Conservation (phyloP, 1,284 basidiomycete species). For the Rhodotorula sp. region DNA sequence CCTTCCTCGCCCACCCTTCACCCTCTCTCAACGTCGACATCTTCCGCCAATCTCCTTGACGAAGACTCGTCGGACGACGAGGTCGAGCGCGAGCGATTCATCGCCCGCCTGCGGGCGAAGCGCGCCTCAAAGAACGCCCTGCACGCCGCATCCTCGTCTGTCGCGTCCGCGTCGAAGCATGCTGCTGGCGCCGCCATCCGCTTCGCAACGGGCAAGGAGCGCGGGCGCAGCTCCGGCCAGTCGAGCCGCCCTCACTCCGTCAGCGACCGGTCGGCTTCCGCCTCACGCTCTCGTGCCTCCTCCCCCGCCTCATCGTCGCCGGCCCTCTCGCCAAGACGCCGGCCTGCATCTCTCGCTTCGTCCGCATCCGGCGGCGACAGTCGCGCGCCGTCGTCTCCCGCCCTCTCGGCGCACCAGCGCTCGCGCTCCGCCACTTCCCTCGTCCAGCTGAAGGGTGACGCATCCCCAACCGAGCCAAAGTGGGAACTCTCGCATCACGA, state of each 20-base stretch:
- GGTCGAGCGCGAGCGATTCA: conserved; percentile 42
- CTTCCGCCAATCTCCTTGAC: neutral
- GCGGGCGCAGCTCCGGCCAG: neutral
- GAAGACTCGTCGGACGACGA: conserved; percentile 41
- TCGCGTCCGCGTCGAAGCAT: conserved; percentile 10
- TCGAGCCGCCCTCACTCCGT: conserved; percentile 4
- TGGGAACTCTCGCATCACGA: neutral
- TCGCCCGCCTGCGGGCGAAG: conserved; percentile 30
- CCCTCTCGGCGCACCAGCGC: conserved; percentile 5
- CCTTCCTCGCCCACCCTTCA: neutral
- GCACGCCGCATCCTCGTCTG: conserved; percentile 9
- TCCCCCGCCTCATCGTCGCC: neutral
- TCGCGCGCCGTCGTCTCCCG: neutral
- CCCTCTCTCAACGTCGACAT: neutral
- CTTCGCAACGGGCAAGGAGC: neutral
- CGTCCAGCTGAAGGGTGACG: neutral
- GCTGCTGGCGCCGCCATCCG: neutral
- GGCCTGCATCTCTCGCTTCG: neutral
- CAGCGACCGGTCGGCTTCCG: conserved; percentile 6
- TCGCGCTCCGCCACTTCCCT: conserved; percentile 15
- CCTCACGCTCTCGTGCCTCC: conserved; percentile 9
- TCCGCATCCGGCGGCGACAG: neutral
- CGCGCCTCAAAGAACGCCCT: conserved; percentile 24
- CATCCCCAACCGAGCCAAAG: neutral
- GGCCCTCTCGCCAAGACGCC: neutral